Percentiles rank a stretch among this genome's conserved stretches.
These are phyloP conservation scores for Pythium aquatile DNA, from an alignment of 352 stramenopile genomes.

Conservation along the genomic window DNA sequence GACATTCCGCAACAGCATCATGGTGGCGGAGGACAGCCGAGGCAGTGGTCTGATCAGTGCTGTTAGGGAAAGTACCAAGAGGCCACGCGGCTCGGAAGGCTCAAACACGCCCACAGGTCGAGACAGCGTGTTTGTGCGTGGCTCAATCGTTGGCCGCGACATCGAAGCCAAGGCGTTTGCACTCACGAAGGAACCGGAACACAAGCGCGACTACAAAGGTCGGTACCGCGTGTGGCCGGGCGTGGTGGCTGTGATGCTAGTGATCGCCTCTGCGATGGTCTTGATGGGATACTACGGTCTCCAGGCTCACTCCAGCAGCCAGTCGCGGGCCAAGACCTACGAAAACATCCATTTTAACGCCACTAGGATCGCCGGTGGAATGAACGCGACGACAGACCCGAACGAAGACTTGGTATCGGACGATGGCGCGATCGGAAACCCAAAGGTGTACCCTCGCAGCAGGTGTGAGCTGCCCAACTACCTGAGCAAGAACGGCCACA, in stretches of 20 bases:
- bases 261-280: constrained; percentile 15
- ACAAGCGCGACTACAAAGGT: constrained; percentile 44
- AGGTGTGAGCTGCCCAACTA: constrained; percentile 78
- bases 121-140: constrained; percentile 37
- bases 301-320: constrained; percentile 18
- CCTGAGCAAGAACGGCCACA: constrained; percentile 71
- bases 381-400: constrained; percentile 2
- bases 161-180: constrained; percentile 36
- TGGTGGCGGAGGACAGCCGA: constrained; percentile 8
- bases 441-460: constrained; percentile 56
- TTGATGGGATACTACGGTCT: constrained; percentile 30
- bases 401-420: constrained; percentile 47
- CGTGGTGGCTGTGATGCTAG: constrained; percentile 22
- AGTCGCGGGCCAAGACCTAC: constrained; percentile 16
- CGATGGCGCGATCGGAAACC: constrained; percentile 68
- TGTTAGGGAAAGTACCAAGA: constrained; percentile 5
- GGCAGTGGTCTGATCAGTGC: background rate
- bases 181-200: constrained; percentile 18
- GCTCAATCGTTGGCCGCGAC: constrained; percentile 46
- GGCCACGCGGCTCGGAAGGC: constrained; percentile 7
- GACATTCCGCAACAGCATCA: constrained; percentile 25
- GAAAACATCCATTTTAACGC: constrained; percentile 24
- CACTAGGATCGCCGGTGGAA: constrained; percentile 22
- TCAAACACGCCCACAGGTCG: constrained; percentile 11
- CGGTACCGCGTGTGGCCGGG: constrained; percentile 38